Evolutionary conservation across 1,284 basidiomycete genomes (phyloP), one percentile per base, ranked within the genome.

Genomic region (Phaffia rhodozyma): DNA sequence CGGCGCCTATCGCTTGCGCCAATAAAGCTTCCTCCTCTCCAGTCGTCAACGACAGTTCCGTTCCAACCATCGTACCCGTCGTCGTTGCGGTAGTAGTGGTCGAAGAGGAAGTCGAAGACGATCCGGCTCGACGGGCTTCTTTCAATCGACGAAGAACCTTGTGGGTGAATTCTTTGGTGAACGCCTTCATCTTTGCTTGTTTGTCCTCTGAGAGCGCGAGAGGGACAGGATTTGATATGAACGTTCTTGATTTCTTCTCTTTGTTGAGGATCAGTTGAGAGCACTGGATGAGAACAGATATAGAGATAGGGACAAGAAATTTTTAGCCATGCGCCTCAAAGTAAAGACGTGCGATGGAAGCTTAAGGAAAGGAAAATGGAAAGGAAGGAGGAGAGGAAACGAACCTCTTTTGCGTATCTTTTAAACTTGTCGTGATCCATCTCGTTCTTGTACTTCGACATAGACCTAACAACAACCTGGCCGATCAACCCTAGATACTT

Each of bases 361-460:
- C 18, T 11, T 1, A n/a, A 32, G 16, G 9, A 58, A 58, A 48
- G 52, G 62, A 38, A 7, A 18, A 51, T 34, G 16, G 27, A 68
- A 67, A 52, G 58, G 56, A 53, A 62, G 50, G 48, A 18, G 18
- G 23, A 9, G 18, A 62, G 50, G 7, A 21, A 5, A 77, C 81
- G 68, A 68, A 91, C 92, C 82, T 97, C 91, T 72, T 91, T 91
- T 6, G 96, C 94, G 72, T 96, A 85, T 72, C 86, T 86, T 80
- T 99, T 98, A 81, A 98, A 97, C 60, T 81, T 77, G 5, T 96
- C 91, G 63, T 84, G 82, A 63, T 89, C 86, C 76, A 97, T 82
- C 65, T 84, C 78, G 63, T 86, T 81, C 68, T 85, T 82, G 74
- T 96, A 86, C 77, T 92, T 94, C 60, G 86, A 89, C 89, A 97